Base-by-base conservation (phyloP, 73 alveolate species). In the Durusdinium trenchii region DNA sequence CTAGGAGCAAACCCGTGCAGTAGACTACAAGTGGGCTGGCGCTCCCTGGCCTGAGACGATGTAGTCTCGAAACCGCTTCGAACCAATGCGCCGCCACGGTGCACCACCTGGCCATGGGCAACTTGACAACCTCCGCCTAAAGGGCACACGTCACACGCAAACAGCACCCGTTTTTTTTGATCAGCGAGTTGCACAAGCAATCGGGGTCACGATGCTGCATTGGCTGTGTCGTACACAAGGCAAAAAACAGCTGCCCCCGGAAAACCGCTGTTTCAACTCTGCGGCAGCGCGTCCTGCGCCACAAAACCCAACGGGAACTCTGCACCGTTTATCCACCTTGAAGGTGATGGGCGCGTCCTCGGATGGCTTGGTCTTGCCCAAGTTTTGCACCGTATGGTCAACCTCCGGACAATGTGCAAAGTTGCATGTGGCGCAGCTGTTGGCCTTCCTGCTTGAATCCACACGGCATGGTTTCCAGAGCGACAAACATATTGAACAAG, bases 281-380 rank as follows among this genome's bases (percentile, higher is more conserved):
- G n/a, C n/a, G n/a, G n/a, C n/a, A n/a, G n/a, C n/a, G n/a, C n/a
- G n/a, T n/a, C n/a, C n/a, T n/a, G n/a, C n/a, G n/a, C n/a, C n/a
- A n/a, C n/a, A n/a, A n/a, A n/a, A n/a, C n/a, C n/a, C n/a, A n/a
- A n/a, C n/a, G n/a, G n/a, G n/a, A n/a, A n/a, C n/a, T n/a, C n/a
- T n/a, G n/a, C n/a, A n/a, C n/a, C n/a, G 69, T 76, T 16, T 42
- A 16, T 43, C 86, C 40, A 47, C 96, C 96, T 89, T 89, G 86
- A 61, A 89, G 71, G 96, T 89, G 96, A 89, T 89, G 73, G 96
- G 96, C 7, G 96, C 79, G 61, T 89, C 96, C 76, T 89, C 96
- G 30, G 86, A 54, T 6, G 96, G 86, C 69, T 89, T 89, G 50
- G 81, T 89, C 71, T 89, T 89, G 40, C 96, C 96, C 47, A 89